These are phyloP conservation scores for Kodamaea hsintzibuensis DNA, from an alignment of 805 yeast species.

Conservation along the genomic window DNA sequence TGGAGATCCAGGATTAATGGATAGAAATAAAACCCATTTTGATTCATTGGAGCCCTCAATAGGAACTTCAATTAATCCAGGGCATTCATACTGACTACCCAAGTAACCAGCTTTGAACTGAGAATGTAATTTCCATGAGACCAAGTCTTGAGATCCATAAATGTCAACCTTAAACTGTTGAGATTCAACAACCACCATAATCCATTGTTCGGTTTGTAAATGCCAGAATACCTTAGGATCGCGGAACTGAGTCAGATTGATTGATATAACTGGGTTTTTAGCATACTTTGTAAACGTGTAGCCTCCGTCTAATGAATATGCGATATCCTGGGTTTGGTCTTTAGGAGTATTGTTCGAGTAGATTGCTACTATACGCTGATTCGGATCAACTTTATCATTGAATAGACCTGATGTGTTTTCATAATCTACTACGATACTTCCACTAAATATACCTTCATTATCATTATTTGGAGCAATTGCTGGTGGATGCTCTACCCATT, in stretches of 20 bases:
- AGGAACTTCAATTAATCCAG: conserved; percentile 35
- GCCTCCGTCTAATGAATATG: conserved; percentile 39
- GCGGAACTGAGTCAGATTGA: conserved; percentile 29
- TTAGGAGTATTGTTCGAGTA: conserved; percentile 30
- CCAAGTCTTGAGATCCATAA: conserved; percentile 25
- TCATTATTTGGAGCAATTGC: conserved; percentile 30
- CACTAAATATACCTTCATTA: conserved; percentile 35
- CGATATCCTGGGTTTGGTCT: conserved; percentile 31
- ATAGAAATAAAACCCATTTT: conserved; percentile 39
- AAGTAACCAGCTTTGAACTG: conserved; percentile 26
- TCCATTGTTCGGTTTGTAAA: conserved; percentile 27
- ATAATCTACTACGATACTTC: conserved; percentile 36
- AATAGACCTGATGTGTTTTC: conserved; percentile 40
- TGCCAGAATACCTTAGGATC: conserved; percentile 41
- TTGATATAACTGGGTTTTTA: conserved; percentile 31
- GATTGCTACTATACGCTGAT: conserved; percentile 37
- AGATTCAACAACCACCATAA: conserved; percentile 28
- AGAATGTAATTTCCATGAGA: conserved; percentile 27
- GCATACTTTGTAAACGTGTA: conserved; percentile 28
- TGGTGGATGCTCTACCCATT: conserved; percentile 33
- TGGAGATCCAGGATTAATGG: conserved; percentile 46
- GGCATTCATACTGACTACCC: conserved; percentile 45
- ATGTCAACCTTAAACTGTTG: conserved; percentile 29
- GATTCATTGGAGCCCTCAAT: conserved; percentile 16
- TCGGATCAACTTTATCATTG: conserved; percentile 21